phyloP scores from a whole-genome alignment of 2,329 filamentous ascomycete genomes.

The Aspergillus fumigatiaffinis region DNA sequence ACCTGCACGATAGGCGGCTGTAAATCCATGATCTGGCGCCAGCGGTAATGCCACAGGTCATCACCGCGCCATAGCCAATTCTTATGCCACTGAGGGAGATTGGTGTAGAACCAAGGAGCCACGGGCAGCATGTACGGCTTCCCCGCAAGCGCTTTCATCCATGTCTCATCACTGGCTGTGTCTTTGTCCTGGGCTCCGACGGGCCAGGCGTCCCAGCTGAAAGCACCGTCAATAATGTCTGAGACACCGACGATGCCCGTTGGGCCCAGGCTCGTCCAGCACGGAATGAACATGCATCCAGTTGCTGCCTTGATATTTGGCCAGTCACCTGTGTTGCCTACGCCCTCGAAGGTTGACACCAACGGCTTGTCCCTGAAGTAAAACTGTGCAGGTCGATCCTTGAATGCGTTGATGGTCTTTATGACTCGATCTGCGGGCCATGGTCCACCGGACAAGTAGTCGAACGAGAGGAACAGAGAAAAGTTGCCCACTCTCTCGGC shows the following conservation, averaged over 20 bases:
- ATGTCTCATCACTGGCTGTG: conserved; percentile 35
- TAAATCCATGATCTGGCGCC: conserved; percentile 51
- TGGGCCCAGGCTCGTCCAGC: conserved; percentile 36
- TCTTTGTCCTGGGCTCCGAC: conserved; percentile 35
- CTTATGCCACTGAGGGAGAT: conserved; percentile 54
- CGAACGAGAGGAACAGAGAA: conserved; percentile 32
- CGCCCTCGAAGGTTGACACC: conserved; percentile 43
- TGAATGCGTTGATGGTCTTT: conserved; percentile 24
- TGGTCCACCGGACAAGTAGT: conserved; percentile 27
- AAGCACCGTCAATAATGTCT: conserved; percentile 36
- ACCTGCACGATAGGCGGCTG: conserved; percentile 49
- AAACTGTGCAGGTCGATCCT: conserved; percentile 21
- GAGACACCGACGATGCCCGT: conserved; percentile 25
- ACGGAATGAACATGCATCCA: conserved; percentile 42
- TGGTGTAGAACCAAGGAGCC: conserved; percentile 57
- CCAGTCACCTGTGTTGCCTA: conserved; percentile 41
- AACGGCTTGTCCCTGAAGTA: conserved; percentile 29
- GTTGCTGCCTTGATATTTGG: conserved; percentile 36
- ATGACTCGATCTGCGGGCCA: conserved; percentile 27
- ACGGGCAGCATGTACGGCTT: conserved; percentile 54
- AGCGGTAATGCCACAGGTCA: conserved; percentile 57
- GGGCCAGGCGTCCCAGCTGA: conserved; percentile 46
- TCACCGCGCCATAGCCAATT: conserved; percentile 64
- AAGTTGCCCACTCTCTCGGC: conserved; percentile 27
- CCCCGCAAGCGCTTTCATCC: conserved; percentile 33